These are phyloP conservation scores for Plasmodium coatneyi DNA, from an alignment of 169 alveolate genomes.

Conservation along the genomic window DNA sequence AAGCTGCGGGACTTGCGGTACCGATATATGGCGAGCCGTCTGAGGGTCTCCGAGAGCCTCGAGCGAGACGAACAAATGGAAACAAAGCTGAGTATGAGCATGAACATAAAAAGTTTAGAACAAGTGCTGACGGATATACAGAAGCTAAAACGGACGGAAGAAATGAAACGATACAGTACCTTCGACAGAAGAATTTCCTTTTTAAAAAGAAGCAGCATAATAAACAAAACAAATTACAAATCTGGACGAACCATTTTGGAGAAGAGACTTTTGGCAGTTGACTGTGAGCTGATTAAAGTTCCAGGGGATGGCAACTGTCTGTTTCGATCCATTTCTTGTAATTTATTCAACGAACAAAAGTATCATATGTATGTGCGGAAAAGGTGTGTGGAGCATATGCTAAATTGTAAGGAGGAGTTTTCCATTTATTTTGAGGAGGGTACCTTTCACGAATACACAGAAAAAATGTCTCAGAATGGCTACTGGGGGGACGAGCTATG, in stretches of 20 bases:
- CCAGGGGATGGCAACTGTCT: slow-evolving; percentile 84
- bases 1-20: slow-evolving; percentile 3
- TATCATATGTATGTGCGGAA: slow-evolving; percentile 77
- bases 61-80: slow-evolving; percentile 59
- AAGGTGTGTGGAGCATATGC: slow-evolving; percentile 77
- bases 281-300: slow-evolving; percentile 56
- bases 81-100: background rate
- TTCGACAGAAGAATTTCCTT: slow-evolving; percentile 58
- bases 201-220: slow-evolving; percentile 24
- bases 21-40: slow-evolving; percentile 16
- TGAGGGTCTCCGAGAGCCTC: slow-evolving; percentile 4
- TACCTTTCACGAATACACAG: slow-evolving; percentile 42
- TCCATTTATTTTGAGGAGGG: slow-evolving; percentile 74
- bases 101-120: slow-evolving; percentile 33
- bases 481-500: slow-evolving; percentile 85
- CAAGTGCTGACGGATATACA: background rate
- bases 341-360: slow-evolving; percentile 76
- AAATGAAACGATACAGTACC: slow-evolving; percentile 18
- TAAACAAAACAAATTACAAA: background rate
- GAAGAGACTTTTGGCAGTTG: slow-evolving; percentile 74
- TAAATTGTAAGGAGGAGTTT: slow-evolving; percentile 60
- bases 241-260: slow-evolving; percentile 64
- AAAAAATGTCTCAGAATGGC: slow-evolving; percentile 76
- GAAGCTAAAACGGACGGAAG: slow-evolving; percentile 5
- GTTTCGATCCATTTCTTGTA: slow-evolving; percentile 80